These are phyloP conservation scores for Xylaria sp. DNA, from an alignment of 2,329 filamentous ascomycete genomes.

Conservation along the genomic window DNA sequence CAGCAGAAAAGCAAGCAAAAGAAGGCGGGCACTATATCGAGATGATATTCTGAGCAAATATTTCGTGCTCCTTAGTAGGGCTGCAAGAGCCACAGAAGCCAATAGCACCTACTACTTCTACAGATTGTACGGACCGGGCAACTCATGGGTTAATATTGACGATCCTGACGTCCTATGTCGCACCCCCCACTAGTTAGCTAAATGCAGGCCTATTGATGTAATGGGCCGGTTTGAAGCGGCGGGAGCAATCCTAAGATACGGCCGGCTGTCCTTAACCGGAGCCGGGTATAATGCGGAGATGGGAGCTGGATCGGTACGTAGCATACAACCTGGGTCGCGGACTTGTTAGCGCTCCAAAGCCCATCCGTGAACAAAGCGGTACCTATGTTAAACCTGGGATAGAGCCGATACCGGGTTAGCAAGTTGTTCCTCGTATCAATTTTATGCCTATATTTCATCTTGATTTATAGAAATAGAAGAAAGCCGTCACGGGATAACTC, in stretches of 20 bases:
- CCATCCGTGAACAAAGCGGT: neutral
- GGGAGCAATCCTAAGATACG: neutral
- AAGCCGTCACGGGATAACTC: neutral
- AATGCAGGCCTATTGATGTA: neutral
- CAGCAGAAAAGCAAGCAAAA: neutral
- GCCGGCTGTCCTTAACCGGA: conserved; percentile 22
- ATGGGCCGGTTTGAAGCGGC: neutral
- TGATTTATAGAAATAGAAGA: neutral
- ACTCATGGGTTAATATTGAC: neutral
- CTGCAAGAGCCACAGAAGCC: conserved; percentile 9
- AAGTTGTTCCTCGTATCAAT: conserved; percentile 1
- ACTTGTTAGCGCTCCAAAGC: neutral
- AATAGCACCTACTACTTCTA: neutral
- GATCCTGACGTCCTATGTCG: conserved; percentile 5
- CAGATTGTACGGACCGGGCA: neutral
- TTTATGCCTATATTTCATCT: neutral
- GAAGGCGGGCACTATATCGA: neutral
- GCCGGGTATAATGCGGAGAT: conserved; percentile 34
- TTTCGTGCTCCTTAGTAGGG: conserved; percentile 1
- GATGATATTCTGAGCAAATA: conserved; percentile 1
- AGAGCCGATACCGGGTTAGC: conserved; percentile 26
- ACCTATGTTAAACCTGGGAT: neutral
- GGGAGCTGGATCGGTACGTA: conserved; percentile 19
- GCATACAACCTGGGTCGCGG: neutral
- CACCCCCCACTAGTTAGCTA: neutral